phyloP scores from a whole-genome alignment of 805 yeast genomes.

The Ogataea philodendri region DNA sequence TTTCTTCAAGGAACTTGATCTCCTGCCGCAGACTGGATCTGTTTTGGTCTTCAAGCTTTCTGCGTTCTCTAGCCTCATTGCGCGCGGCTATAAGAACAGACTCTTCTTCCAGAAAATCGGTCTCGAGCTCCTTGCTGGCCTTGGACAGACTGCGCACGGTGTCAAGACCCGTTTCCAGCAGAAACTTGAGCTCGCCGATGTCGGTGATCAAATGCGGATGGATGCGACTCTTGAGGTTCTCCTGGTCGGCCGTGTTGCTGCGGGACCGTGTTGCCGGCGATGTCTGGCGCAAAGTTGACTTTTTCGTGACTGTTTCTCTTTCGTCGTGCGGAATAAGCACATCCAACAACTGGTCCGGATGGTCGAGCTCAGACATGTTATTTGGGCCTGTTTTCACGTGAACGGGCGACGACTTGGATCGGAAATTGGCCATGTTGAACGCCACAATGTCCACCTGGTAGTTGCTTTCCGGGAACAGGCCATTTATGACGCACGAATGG shows the following conservation, averaged over 20 bases:
- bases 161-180: slow-evolving; percentile 42
- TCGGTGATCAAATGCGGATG: slow-evolving; percentile 37
- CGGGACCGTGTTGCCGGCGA: slow-evolving; percentile 30
- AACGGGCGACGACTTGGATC: slow-evolving; percentile 41
- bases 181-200: slow-evolving; percentile 42
- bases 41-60: slow-evolving; percentile 41
- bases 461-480: slow-evolving; percentile 35
- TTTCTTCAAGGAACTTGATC: slow-evolving; percentile 41
- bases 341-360: slow-evolving; percentile 39
- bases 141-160: slow-evolving; percentile 37
- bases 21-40: slow-evolving; percentile 40
- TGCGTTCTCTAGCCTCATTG: slow-evolving; percentile 38
- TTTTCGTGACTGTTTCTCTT: slow-evolving; percentile 31
- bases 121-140: slow-evolving; percentile 33
- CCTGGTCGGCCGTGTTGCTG: slow-evolving; percentile 36
- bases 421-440: slow-evolving; percentile 38
- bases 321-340: slow-evolving; percentile 36
- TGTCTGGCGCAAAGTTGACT: slow-evolving; percentile 28
- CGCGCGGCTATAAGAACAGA: slow-evolving; percentile 33
- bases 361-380: slow-evolving; percentile 31
- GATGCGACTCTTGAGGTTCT: slow-evolving; percentile 12
- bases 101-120: slow-evolving; percentile 41
- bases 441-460: slow-evolving; percentile 46
- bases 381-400: slow-evolving; percentile 39
- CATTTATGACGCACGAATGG: slow-evolving; percentile 35